These are phyloP conservation scores for Pholiota molesta DNA, from an alignment of 768 basidiomycete genomes.

Conservation along the genomic window DNA sequence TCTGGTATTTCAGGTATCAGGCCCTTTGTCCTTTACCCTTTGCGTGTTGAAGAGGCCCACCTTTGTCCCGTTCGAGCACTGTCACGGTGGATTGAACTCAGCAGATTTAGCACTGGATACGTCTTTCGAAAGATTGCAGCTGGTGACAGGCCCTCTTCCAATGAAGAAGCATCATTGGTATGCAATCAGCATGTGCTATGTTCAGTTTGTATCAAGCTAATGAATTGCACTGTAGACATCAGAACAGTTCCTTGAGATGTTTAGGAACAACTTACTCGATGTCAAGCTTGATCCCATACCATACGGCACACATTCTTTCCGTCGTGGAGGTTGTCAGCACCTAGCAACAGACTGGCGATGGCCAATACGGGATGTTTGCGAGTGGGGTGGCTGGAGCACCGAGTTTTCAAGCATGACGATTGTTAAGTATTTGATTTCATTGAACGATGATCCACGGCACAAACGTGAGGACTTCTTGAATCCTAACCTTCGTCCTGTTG, in stretches of 20 bases:
- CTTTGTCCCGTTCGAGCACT: slow-evolving; percentile 36
- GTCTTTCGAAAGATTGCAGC: slow-evolving; percentile 31
- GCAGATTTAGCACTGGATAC: slow-evolving; percentile 32
- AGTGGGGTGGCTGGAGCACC: slow-evolving; percentile 48
- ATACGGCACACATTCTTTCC: slow-evolving; percentile 43
- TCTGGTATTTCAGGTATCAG: too few relatives aligned
- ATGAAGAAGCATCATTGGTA: slow-evolving; percentile 17
- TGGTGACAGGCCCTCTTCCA: slow-evolving; percentile 26
- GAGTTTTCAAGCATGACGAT: slow-evolving; percentile 41
- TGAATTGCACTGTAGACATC: too few relatives aligned
- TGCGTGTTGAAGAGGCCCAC: slow-evolving; percentile 28
- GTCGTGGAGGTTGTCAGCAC: slow-evolving; percentile 38
- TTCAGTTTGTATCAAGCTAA: too few relatives aligned
- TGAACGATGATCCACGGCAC: slow-evolving; percentile 35
- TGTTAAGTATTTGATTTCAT: slow-evolving; percentile 43
- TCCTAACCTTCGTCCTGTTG: slow-evolving; percentile 22
- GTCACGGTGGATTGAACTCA: slow-evolving; percentile 34
- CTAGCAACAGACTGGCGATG: slow-evolving; percentile 32
- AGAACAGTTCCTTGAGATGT: slow-evolving; percentile 39
- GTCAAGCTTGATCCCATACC: slow-evolving; percentile 35
- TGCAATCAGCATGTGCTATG: too few relatives aligned
- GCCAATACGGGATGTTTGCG: slow-evolving; percentile 39
- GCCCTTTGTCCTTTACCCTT: slow-evolving; percentile 22
- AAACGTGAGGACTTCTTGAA: slow-evolving; percentile 37
- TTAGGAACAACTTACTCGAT: slow-evolving; percentile 42